phyloP scores from a whole-genome alignment of 148 eudicot species.

The Fagopyrum esculentum region DNA sequence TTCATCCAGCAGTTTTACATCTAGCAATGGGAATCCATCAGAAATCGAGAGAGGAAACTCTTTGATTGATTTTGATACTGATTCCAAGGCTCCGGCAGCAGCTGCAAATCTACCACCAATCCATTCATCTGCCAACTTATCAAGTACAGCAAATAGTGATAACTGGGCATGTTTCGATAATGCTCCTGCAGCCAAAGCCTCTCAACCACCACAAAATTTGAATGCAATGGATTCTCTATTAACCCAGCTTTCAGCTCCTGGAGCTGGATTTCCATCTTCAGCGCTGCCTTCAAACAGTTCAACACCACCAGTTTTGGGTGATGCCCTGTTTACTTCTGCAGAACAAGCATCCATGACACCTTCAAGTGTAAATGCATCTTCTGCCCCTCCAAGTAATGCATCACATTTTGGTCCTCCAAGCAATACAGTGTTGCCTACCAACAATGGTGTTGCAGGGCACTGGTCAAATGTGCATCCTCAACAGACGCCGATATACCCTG shows the following conservation, averaged over 20 bases:
- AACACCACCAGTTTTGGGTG: conserved; percentile 27
- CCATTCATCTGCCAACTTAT: conserved; percentile 30
- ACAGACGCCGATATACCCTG: conserved; percentile 13
- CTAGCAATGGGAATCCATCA: conserved; percentile 62
- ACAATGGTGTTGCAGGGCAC: conserved; percentile 32
- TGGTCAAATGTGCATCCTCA: conserved; percentile 42
- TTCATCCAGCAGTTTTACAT: conserved; percentile 91
- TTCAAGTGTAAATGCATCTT: not conserved
- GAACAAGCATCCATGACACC: conserved; percentile 25
- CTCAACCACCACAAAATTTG: conserved; percentile 40
- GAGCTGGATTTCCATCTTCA: not conserved
- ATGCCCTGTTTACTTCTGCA: conserved; percentile 27
- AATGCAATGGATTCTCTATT: conserved; percentile 53
- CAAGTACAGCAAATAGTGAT: conserved; percentile 38
- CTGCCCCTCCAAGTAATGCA: too few relatives aligned
- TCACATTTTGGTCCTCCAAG: not conserved
- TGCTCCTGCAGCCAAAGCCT: conserved; percentile 29
- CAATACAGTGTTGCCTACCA: conserved; percentile 1
- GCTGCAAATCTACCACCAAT: conserved; percentile 31
- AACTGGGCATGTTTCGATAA: conserved; percentile 92
- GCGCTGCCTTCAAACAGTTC: conserved; percentile 22
- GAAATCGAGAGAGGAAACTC: conserved; percentile 59
- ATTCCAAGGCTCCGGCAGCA: conserved; percentile 51
- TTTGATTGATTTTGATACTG: conserved; percentile 88
- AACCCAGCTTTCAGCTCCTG: conserved; percentile 38